Conservation (phyloP, 768 basidiomycete species). For the Saitozyma podzolica region DNA sequence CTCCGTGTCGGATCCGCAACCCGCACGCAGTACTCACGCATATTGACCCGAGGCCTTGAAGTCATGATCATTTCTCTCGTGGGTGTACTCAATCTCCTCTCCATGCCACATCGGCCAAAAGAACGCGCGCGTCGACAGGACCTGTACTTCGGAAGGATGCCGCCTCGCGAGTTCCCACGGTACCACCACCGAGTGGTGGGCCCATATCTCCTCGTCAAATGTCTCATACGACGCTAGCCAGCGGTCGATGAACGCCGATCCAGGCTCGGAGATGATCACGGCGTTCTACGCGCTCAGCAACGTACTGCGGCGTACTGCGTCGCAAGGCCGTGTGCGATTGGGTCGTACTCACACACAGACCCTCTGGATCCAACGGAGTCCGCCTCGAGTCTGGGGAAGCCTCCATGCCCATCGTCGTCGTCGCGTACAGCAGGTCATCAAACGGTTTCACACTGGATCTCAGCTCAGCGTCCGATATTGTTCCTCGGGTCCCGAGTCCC, state of each 20-base stretch:
- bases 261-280: slow-evolving; percentile 45
- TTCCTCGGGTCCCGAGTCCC: too few relatives aligned
- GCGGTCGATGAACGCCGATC: slow-evolving; percentile 48
- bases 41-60: slow-evolving; percentile 44
- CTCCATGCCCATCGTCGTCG: slow-evolving; percentile 51
- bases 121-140: slow-evolving; percentile 49
- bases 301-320: background rate
- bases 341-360: slow-evolving; percentile 44
- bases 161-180: slow-evolving; percentile 52
- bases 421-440: slow-evolving; percentile 42
- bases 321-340: background rate
- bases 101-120: slow-evolving; percentile 54
- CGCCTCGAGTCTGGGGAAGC: slow-evolving; percentile 43
- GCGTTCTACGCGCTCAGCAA: slow-evolving; percentile 39
- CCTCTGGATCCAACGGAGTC: slow-evolving; percentile 44
- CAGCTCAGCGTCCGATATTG: background rate
- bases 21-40: slow-evolving; percentile 32
- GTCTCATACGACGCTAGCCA: slow-evolving; percentile 50
- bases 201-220: slow-evolving; percentile 46
- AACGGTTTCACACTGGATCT: slow-evolving; percentile 42
- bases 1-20: background rate
- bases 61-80: slow-evolving; percentile 44
- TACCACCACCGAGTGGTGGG: slow-evolving; percentile 44
- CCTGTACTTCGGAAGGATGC: slow-evolving; percentile 49
- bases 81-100: slow-evolving; percentile 43